Percentiles rank a stretch among this genome's conserved stretches.
phyloP scores from a whole-genome alignment of 75 land plant species.

The Larix kaempferi region DNA sequence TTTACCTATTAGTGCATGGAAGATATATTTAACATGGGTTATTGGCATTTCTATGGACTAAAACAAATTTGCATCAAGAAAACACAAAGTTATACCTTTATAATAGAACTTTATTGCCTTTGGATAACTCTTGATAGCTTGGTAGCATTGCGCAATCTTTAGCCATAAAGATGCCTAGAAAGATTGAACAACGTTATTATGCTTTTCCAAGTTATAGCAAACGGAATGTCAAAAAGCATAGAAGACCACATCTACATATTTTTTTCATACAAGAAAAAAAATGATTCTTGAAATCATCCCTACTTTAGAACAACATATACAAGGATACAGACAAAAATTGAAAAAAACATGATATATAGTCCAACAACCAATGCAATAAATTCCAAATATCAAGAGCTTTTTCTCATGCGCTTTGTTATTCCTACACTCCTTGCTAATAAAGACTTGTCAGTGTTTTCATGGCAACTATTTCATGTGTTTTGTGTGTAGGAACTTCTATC shows the following conservation, averaged over 20 bases:
- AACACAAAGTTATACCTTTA: constrained; percentile 38
- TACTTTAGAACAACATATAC: neutral
- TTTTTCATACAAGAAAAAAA: neutral
- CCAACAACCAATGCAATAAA: neutral
- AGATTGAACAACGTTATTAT: neutral
- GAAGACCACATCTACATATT: neutral
- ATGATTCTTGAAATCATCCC: neutral
- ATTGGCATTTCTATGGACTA: no score
- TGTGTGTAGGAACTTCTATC: no score
- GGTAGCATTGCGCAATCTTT: constrained; percentile 74
- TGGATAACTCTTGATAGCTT: constrained; percentile 33
- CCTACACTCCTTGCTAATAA: no score
- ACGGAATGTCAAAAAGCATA: neutral
- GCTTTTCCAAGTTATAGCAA: neutral
- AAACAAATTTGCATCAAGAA: no score
- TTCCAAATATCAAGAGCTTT: neutral
- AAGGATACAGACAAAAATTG: neutral
- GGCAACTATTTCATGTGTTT: no score
- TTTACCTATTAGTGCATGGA: no score
- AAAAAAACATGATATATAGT: neutral
- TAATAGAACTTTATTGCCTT: constrained; percentile 62
- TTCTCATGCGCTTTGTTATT: neutral
- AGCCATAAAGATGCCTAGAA: constrained; percentile 47
- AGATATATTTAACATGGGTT: no score
- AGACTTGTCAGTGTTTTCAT: no score